These are phyloP conservation scores for Larix kaempferi DNA, from an alignment of 75 land plant species.

Conservation along the genomic window DNA sequence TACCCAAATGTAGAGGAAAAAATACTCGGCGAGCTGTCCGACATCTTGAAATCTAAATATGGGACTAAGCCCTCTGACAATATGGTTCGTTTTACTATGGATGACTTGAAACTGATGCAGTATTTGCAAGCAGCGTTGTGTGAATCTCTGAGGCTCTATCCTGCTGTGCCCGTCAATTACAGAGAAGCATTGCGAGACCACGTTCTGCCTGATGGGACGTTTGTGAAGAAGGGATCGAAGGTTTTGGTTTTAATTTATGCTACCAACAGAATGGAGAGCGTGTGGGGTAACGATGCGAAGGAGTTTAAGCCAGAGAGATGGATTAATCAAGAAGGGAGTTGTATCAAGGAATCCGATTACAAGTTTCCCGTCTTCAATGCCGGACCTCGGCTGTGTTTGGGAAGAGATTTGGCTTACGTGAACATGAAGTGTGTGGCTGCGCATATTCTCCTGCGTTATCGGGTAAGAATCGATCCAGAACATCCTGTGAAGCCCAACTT, in stretches of 20 bases:
- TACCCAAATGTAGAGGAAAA: slow-evolving; percentile 53
- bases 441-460: slow-evolving; percentile 18
- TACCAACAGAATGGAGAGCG: slow-evolving; percentile 28
- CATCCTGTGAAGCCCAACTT: slow-evolving; percentile 34
- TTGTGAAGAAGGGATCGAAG: neutral
- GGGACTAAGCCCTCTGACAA: neutral
- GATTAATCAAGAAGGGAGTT: slow-evolving; percentile 39
- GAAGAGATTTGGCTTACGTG: slow-evolving; percentile 46
- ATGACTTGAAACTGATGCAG: slow-evolving; percentile 45
- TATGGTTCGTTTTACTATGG: slow-evolving; percentile 10
- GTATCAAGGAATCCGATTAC: slow-evolving; percentile 18
- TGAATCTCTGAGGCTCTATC: slow-evolving; percentile 58
- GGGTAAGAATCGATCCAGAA: slow-evolving; percentile 17
- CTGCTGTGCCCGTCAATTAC: slow-evolving; percentile 50
- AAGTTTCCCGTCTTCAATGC: slow-evolving; percentile 37
- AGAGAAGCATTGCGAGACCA: slow-evolving; percentile 30
- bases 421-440: slow-evolving; percentile 37
- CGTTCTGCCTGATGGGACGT: slow-evolving; percentile 37
- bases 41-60: slow-evolving; percentile 11
- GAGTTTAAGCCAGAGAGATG: slow-evolving; percentile 82
- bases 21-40: slow-evolving; percentile 40
- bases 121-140: slow-evolving; percentile 57
- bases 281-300: slow-evolving; percentile 25
- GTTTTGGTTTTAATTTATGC: slow-evolving; percentile 13
- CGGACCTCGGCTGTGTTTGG: slow-evolving; percentile 50